Evolutionary conservation across 768 basidiomycete species (phyloP).

Genomic region (Albatrellus ellisii): DNA sequence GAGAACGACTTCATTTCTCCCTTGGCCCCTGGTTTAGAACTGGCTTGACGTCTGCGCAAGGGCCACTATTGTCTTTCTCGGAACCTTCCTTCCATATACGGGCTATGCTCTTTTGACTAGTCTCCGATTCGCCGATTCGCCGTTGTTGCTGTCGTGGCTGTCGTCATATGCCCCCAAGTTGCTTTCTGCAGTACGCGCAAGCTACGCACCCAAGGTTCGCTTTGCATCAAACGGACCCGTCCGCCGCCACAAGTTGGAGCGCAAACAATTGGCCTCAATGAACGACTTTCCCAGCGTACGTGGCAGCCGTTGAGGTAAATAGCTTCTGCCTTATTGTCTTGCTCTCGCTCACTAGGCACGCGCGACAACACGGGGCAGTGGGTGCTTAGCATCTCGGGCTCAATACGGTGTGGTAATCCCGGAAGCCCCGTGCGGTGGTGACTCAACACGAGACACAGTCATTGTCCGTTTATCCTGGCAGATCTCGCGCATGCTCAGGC

Average conservation of each 20-base stretch:
- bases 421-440: too few relatives aligned
- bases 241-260: slow-evolving; percentile 8
- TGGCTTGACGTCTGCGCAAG: slow-evolving; percentile 3
- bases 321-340: slow-evolving; percentile 12
- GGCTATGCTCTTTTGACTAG: background rate
- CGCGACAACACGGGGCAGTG: too few relatives aligned
- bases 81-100: slow-evolving; percentile 7
- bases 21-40: background rate
- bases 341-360: too few relatives aligned
- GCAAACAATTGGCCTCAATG: slow-evolving; percentile 11
- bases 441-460: too few relatives aligned
- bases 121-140: background rate
- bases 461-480: too few relatives aligned
- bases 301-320: slow-evolving; percentile 6
- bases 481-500: too few relatives aligned
- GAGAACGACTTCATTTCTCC: background rate
- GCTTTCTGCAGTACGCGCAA: slow-evolving; percentile 4
- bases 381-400: too few relatives aligned
- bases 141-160: too few relatives aligned
- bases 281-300: slow-evolving; percentile 1
- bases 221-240: background rate
- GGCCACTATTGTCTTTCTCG: slow-evolving; percentile 7
- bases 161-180: too few relatives aligned
- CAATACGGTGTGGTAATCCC: too few relatives aligned
- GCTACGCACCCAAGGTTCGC: slow-evolving; percentile 5